Evolutionary conservation across 176 grass and related monocot genomes (phyloP).

Genomic region (Phragmites australis): DNA sequence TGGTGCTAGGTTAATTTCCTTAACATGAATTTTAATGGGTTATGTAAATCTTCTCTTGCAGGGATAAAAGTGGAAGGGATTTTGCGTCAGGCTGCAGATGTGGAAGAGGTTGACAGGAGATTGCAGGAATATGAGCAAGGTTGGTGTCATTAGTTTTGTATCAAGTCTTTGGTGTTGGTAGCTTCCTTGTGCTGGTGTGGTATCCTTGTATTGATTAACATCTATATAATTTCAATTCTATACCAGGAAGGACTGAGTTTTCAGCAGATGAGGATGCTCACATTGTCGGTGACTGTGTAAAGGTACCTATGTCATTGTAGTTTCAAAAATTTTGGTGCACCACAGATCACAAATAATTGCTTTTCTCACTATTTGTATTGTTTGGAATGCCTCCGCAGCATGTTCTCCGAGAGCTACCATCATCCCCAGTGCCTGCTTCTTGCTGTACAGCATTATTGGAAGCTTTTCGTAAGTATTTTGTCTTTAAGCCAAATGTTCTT

Average conservation of each 20-base stretch:
- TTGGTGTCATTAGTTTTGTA: constrained; percentile 42
- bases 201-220: constrained; percentile 20
- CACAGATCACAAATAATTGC: neutral
- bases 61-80: constrained; percentile 97
- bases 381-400: constrained; percentile 55
- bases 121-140: constrained; percentile 97
- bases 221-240: constrained; percentile 37
- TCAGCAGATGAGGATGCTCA: constrained; percentile 90
- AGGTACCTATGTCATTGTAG: constrained; percentile 53
- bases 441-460: constrained; percentile 93
- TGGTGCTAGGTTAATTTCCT: constrained; percentile 30
- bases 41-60: constrained; percentile 50
- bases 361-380: constrained; percentile 18
- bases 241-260: constrained; percentile 85
- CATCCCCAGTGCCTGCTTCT: constrained; percentile 92
- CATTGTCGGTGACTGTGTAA: constrained; percentile 95
- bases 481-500: constrained; percentile 17
- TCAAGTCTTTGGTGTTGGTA: constrained; percentile 22
- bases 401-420: constrained; percentile 96
- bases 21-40: constrained; percentile 31
- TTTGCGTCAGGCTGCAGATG: constrained; percentile 94
- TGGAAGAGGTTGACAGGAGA: constrained; percentile 93
- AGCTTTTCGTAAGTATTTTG: constrained; percentile 79
- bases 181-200: neutral
- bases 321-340: constrained; percentile 2